phyloP scores from a whole-genome alignment of 441 rosid species.

The Rhodomyrtus psidioides region DNA sequence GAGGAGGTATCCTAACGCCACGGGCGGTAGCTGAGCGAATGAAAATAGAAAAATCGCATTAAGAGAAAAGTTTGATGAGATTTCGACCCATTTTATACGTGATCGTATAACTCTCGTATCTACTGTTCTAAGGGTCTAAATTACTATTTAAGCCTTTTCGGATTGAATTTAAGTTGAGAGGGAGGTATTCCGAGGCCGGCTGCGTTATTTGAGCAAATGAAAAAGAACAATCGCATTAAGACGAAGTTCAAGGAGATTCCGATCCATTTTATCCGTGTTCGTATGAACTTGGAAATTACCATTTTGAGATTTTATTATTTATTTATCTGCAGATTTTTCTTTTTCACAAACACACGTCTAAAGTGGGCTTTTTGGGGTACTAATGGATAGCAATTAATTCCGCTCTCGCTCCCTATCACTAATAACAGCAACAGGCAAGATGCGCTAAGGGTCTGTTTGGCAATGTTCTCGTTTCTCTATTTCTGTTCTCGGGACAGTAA shows the following conservation, averaged over 20 bases:
- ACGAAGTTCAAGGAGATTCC: background rate
- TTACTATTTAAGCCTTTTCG: background rate
- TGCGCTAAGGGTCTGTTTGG: too few species aligned
- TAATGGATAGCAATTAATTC: background rate
- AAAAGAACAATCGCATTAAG: too few species aligned
- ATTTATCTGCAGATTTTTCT: background rate
- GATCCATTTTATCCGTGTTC: too few species aligned
- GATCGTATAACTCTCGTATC: background rate
- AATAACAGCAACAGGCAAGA: background rate
- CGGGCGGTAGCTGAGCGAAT: too few species aligned
- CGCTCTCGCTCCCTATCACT: too few species aligned
- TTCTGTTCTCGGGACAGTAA: too few species aligned
- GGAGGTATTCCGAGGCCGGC: fast-evolving
- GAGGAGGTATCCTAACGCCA: fast-evolving
- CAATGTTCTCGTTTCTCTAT: too few species aligned
- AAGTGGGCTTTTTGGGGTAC: background rate
- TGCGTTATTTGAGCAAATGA: background rate
- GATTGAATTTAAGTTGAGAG: fast-evolving
- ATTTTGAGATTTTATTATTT: background rate
- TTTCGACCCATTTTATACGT: background rate
- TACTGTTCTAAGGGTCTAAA: background rate
- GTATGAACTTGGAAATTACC: background rate
- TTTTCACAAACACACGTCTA: background rate
- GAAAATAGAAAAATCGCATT: background rate
- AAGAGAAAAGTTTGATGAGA: background rate